Conservation (phyloP, 352 stramenopile species). For the Phytophthora multivora region DNA sequence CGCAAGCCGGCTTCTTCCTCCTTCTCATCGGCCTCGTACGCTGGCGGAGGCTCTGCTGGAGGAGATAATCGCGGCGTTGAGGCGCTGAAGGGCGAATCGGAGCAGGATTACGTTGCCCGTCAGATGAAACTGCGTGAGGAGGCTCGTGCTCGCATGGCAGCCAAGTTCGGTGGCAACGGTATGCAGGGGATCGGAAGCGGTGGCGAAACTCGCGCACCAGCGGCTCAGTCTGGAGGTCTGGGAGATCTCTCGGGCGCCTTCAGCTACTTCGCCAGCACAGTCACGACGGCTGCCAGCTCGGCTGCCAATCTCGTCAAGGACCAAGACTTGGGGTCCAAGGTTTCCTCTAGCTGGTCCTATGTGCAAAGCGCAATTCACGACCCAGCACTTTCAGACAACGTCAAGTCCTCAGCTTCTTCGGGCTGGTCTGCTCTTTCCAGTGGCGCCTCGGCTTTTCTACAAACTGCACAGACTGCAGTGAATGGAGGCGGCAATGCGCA, state of each 20-base stretch:
- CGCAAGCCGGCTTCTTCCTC: conserved; percentile 48
- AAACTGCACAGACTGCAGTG: conserved; percentile 68
- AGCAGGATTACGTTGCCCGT: conserved; percentile 76
- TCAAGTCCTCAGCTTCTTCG: conserved; percentile 81
- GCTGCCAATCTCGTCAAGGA: conserved; percentile 79
- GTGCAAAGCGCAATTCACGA: conserved; percentile 77
- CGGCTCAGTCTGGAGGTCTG: conserved; percentile 38
- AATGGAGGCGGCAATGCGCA: conserved; percentile 32
- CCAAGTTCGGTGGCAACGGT: conserved; percentile 76
- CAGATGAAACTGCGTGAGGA: conserved; percentile 80
- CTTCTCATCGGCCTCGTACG: conserved; percentile 33
- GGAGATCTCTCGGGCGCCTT: conserved; percentile 72
- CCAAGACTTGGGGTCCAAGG: conserved; percentile 74
- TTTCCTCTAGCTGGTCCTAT: conserved; percentile 79
- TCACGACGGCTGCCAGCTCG: conserved; percentile 65
- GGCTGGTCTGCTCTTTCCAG: conserved; percentile 78
- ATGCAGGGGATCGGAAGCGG: conserved; percentile 83
- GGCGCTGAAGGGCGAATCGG: conserved; percentile 80
- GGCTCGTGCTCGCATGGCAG: conserved; percentile 76
- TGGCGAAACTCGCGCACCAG: conserved; percentile 58
- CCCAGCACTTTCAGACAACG: conserved; percentile 67
- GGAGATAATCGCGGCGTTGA: conserved; percentile 75
- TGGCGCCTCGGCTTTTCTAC: conserved; percentile 64
- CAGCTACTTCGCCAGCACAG: conserved; percentile 74
- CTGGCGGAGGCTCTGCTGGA: conserved; percentile 27